Base-by-base conservation (phyloP, 208 protist genomes). In the Trypanosoma scelopori region DNA sequence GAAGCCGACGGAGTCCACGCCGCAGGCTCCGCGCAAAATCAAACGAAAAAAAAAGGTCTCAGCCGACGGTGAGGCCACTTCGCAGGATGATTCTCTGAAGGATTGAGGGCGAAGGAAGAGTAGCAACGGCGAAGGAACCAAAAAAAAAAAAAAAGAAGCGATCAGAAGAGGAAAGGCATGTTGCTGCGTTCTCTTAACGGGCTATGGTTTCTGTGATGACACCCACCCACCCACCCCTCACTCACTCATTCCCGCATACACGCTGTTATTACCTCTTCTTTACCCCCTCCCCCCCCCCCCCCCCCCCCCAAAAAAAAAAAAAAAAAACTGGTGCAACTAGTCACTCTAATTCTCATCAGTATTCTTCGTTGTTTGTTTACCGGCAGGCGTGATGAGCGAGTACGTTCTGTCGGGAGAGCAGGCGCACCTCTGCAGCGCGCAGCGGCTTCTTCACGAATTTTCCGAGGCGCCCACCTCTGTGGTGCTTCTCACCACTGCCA, bases 11-110 rank as follows among this genome's bases (percentile, higher is more conserved):
- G 32, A 37, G 32, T 22, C 22, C 1, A 12, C 42, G 35, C 61
- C 61, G 41, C 57, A 58, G 35, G 57, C 20, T 1, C 66, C 66
- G 18, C 66, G 66, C 5, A 71, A 71, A 37, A 57, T 71, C 18
- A 64, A 65, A 45, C 55, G 22, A 22, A 41, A 56, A 13, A 70
- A 70, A 18, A 70, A 70, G 43, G 45, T 15, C 23, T 27, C 30
- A 20, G 30, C 18, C 16, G 46, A 46, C 16, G 32, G 15, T 23
- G 53, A 45, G 47, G 12, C 27, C n/a, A 27, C n/a, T 61, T 37
- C 55, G 37, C 25, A 53, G 46, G 30, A 41, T 16, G 22, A 30
- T 3, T 37, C 32, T 23, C 18, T 57, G 41, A 22, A 12, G 9
- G 39, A 25, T 22, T 27, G n/a, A 49, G 25, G 0, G 32, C 18